phyloP scores from a whole-genome alignment of 495 filamentous ascomycete species.

The Penicillium alfredii region DNA sequence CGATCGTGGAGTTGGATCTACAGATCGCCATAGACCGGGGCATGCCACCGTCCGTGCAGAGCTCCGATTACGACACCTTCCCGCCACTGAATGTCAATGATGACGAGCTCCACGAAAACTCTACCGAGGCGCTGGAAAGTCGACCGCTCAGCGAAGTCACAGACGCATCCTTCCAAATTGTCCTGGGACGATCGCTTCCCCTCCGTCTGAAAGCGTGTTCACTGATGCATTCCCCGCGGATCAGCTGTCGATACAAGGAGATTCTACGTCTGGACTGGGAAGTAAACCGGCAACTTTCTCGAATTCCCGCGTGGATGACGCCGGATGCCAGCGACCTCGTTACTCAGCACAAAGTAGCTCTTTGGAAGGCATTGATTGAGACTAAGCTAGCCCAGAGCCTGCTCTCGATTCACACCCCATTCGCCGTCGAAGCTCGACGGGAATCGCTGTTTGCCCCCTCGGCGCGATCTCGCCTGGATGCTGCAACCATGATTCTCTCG shows the following conservation, averaged over 20 bases:
- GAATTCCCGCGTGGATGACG: slow-evolving; percentile 28
- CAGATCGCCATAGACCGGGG: slow-evolving; percentile 56
- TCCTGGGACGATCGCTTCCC: slow-evolving; percentile 29
- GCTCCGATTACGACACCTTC: slow-evolving; percentile 52
- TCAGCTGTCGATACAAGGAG: slow-evolving; percentile 41
- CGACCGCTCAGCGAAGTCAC: slow-evolving; percentile 30
- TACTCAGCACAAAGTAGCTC: slow-evolving; percentile 25
- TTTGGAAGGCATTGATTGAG: slow-evolving; percentile 33
- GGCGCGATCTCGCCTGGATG: slow-evolving; percentile 33
- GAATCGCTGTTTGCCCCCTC: slow-evolving; percentile 38
- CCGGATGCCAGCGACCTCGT: slow-evolving; percentile 19
- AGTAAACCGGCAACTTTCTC: slow-evolving; percentile 31
- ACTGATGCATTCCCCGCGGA: slow-evolving; percentile 39
- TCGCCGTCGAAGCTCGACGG: slow-evolving; percentile 34
- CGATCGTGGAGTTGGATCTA: slow-evolving; percentile 56
- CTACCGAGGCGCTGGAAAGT: slow-evolving; percentile 25
- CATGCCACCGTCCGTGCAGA: slow-evolving; percentile 49
- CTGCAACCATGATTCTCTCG: slow-evolving; percentile 35
- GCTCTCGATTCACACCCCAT: slow-evolving; percentile 39
- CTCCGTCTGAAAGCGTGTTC: slow-evolving; percentile 33
- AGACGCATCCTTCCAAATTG: slow-evolving; percentile 34
- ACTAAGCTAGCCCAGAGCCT: slow-evolving; percentile 34
- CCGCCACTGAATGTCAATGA: slow-evolving; percentile 49
- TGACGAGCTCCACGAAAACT: slow-evolving; percentile 34
- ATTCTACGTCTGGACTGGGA: slow-evolving; percentile 41